Percentiles rank a stretch among this genome's conserved stretches.
These are phyloP conservation scores for Nakazawaea molendinolei DNA, from an alignment of 805 yeast genomes.

Conservation along the genomic window DNA sequence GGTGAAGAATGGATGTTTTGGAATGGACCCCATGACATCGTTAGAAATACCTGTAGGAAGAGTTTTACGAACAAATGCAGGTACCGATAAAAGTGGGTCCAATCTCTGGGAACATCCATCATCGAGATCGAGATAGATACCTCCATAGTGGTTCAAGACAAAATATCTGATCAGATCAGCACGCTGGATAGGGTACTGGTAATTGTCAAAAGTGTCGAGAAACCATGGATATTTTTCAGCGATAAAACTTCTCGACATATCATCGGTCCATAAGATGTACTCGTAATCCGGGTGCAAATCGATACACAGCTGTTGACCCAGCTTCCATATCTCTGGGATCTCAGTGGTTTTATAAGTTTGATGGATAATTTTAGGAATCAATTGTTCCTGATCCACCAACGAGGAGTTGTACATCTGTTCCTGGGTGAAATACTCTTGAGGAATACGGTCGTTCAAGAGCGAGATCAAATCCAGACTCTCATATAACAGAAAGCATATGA, in stretches of 20 bases:
- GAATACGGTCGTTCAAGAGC: slow-evolving; percentile 65
- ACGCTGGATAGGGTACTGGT: slow-evolving; percentile 76
- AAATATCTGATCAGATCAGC: slow-evolving; percentile 91
- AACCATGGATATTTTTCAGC: slow-evolving; percentile 83
- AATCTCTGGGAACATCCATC: slow-evolving; percentile 77
- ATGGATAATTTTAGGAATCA: slow-evolving; percentile 87
- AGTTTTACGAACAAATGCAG: slow-evolving; percentile 85
- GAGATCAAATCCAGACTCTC: slow-evolving; percentile 68
- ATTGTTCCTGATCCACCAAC: slow-evolving; percentile 29
- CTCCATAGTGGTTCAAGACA: slow-evolving; percentile 77
- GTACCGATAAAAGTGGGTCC: slow-evolving; percentile 75
- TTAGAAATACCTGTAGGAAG: slow-evolving; percentile 88
- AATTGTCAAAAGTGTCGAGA: slow-evolving; percentile 66
- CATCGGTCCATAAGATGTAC: slow-evolving; percentile 89
- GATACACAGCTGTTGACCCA: slow-evolving; percentile 69
- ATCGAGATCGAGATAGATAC: slow-evolving; percentile 84
- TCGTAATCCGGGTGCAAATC: slow-evolving; percentile 83
- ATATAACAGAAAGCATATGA: slow-evolving; percentile 50
- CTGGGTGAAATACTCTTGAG: slow-evolving; percentile 54
- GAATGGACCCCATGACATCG: slow-evolving; percentile 88
- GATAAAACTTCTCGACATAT: slow-evolving; percentile 71
- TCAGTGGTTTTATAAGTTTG: slow-evolving; percentile 81
- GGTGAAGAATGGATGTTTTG: slow-evolving; percentile 77
- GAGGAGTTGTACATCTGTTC: slow-evolving; percentile 52
- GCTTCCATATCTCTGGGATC: slow-evolving; percentile 77